These are phyloP conservation scores for Sungouiella thailandica DNA, from an alignment of 805 yeast genomes.

Conservation along the genomic window DNA sequence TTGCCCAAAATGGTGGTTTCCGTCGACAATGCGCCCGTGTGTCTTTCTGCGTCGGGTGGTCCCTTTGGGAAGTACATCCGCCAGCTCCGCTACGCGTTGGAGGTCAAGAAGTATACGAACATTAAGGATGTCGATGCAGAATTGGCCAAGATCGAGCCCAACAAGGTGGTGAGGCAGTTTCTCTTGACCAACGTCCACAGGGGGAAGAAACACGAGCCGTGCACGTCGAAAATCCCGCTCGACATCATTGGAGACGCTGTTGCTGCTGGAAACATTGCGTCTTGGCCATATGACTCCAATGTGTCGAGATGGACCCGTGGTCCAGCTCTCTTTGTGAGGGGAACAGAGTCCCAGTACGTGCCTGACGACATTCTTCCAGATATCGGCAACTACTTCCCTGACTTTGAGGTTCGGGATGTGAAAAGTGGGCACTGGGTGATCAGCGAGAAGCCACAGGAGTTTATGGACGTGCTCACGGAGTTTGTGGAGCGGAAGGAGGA, in stretches of 20 bases:
- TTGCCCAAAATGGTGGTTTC: constrained; percentile 58
- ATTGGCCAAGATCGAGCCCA: constrained; percentile 58
- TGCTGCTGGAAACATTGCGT: constrained; percentile 60
- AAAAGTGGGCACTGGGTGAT: constrained; percentile 93
- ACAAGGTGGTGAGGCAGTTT: constrained; percentile 65
- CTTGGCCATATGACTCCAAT: constrained; percentile 67
- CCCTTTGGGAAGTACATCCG: constrained; percentile 64
- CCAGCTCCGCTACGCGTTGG: constrained; percentile 55
- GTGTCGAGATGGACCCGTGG: constrained; percentile 51
- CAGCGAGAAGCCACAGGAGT: constrained; percentile 78
- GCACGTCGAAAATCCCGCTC: constrained; percentile 63
- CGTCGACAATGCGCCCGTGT: constrained; percentile 89
- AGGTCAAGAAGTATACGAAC: constrained; percentile 38
- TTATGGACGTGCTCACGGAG: constrained; percentile 55
- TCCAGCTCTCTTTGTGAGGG: constrained; percentile 77
- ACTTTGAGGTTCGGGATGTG: constrained; percentile 66
- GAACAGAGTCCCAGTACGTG: constrained; percentile 68
- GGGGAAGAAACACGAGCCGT: constrained; percentile 34
- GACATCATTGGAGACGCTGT: constrained; percentile 62
- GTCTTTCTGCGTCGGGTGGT: constrained; percentile 45
- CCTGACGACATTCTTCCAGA: constrained; percentile 76
- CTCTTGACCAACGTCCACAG: constrained; percentile 62
- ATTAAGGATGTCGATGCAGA: constrained; percentile 65
- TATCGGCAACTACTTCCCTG: constrained; percentile 75
- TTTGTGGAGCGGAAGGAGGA: constrained; percentile 53